Percentiles rank a stretch among this genome's conserved stretches.
Evolutionary conservation across 108 stramenopile genomes (phyloP).

Genomic region (Tribonema minus): DNA sequence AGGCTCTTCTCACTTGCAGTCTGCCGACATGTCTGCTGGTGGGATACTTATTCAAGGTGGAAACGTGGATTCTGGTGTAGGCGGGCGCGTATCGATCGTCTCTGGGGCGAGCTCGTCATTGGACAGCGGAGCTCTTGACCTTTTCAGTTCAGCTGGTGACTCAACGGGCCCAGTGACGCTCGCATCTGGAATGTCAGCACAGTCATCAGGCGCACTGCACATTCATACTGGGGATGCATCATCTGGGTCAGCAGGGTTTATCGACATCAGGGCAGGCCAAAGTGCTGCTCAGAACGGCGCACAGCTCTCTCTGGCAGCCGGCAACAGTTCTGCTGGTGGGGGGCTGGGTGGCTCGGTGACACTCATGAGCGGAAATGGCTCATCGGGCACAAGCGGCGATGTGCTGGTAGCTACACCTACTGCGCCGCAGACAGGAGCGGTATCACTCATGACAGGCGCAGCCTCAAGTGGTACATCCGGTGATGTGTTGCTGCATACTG

Average conservation of each 20-base stretch:
- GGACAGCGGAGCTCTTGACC: not conserved
- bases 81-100: not conserved
- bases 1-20: no score
- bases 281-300: not conserved
- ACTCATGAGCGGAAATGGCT: slow-evolving; percentile 3
- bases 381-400: slow-evolving; percentile 12
- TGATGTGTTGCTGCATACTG: not conserved
- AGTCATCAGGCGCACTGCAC: not conserved
- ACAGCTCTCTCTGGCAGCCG: not conserved
- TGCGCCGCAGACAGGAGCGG: slow-evolving; percentile 8
- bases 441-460: slow-evolving; percentile 1
- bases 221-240: not conserved
- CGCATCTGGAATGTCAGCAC: not conserved
- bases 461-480: slow-evolving; percentile 8
- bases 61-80: not conserved
- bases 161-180: not conserved
- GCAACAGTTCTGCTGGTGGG: not conserved
- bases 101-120: slow-evolving; percentile 11
- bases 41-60: no score
- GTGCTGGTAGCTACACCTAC: not conserved
- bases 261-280: not conserved
- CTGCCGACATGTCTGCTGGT: no score
- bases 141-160: not conserved
- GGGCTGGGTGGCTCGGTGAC: slow-evolving; percentile 6
- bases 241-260: not conserved